These are phyloP conservation scores for Carex arenaria DNA, from an alignment of 202 grass and related monocot genomes.

Conservation along the genomic window DNA sequence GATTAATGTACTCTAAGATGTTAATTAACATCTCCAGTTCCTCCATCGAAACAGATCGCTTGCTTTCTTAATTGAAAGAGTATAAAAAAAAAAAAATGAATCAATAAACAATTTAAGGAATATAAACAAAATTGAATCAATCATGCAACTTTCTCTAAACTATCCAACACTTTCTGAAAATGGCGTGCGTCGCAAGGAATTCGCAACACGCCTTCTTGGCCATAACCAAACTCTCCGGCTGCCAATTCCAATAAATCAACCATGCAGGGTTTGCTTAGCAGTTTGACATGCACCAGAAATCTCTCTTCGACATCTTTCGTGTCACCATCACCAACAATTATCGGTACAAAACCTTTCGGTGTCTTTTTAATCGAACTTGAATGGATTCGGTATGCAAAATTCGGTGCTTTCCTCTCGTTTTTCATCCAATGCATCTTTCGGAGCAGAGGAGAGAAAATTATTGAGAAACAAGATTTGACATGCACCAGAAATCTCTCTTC, in stretches of 20 bases:
- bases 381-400: not conserved
- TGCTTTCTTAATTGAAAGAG: not conserved
- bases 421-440: not conserved
- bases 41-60: not conserved
- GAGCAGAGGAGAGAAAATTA: not conserved
- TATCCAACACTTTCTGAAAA: conserved; percentile 35
- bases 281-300: conserved; percentile 54
- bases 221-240: conserved; percentile 39
- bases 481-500: conserved; percentile 55
- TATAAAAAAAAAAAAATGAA: conserved; percentile 5
- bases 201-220: conserved; percentile 48
- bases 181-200: conserved; percentile 42
- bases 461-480: conserved; percentile 20
- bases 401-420: not conserved
- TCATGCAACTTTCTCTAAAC: not conserved
- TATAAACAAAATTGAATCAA: not conserved
- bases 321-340: conserved; percentile 31
- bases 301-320: conserved; percentile 3
- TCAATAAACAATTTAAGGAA: not conserved
- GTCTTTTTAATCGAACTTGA: conserved; percentile 4
- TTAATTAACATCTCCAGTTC: not conserved
- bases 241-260: conserved; percentile 47
- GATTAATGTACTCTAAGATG: not conserved
- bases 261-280: conserved; percentile 44
- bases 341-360: conserved; percentile 52